A percentile compares a stretch with the other conserved stretches of the same genome.
Evolutionary conservation across 2,329 filamentous ascomycete genomes (phyloP).

Genomic region (Cladosporium velox): DNA sequence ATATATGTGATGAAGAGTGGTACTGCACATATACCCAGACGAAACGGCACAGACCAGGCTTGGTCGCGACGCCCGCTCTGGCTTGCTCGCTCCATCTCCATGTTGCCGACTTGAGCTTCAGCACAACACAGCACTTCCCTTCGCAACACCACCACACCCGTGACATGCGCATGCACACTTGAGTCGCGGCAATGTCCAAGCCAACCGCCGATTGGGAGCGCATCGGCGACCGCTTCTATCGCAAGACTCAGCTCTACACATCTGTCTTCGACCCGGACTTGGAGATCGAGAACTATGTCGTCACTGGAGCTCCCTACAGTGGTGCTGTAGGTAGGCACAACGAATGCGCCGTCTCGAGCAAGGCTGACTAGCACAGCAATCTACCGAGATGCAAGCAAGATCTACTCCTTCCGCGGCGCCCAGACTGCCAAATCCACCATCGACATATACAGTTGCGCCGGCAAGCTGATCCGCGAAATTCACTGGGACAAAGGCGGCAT

Average conservation of each 20-base stretch:
- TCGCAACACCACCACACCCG: not conserved
- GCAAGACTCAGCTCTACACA: conserved; percentile 90
- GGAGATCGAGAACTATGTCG: conserved; percentile 91
- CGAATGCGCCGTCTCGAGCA: conserved; percentile 10
- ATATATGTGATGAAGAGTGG: not conserved
- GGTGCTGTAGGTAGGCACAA: conserved; percentile 77
- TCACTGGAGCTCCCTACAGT: conserved; percentile 88
- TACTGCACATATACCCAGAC: not conserved
- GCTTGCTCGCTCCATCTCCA: not conserved
- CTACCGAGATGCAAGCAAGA: conserved; percentile 83
- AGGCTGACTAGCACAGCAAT: conserved; percentile 62
- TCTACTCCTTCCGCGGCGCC: conserved; percentile 73
- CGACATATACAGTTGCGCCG: conserved; percentile 91
- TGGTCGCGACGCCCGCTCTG: not conserved
- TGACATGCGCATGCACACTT: conserved; percentile 3
- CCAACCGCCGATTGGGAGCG: conserved; percentile 91
- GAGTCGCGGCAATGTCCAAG: conserved; percentile 48
- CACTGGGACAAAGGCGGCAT: conserved; percentile 88
- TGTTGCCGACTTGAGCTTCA: not conserved
- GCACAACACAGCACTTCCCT: not conserved
- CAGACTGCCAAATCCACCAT: conserved; percentile 78
- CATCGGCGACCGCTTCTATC: conserved; percentile 91
- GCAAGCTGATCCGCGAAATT: conserved; percentile 67
- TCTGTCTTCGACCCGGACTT: conserved; percentile 89
- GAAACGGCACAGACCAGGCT: not conserved